Conservation (phyloP, 2,329 filamentous ascomycete genomes). For the Alternaria metachromatica region DNA sequence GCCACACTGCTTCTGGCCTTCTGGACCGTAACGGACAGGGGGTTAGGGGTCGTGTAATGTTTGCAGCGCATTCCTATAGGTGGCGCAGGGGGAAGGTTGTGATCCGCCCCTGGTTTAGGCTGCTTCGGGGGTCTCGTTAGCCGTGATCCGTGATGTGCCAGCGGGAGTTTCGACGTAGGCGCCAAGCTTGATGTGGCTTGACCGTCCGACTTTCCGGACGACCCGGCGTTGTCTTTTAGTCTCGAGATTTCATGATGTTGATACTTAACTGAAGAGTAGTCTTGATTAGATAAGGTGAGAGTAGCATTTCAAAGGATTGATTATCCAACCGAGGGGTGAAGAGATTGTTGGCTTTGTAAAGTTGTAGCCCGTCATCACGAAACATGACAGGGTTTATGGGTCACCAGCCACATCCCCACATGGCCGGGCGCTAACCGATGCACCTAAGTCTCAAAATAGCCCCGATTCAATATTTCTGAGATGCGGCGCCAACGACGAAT, state of each 20-base stretch:
- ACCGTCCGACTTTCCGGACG: neutral
- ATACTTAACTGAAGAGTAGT: too few species aligned
- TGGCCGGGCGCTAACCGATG: slow-evolving; percentile 1
- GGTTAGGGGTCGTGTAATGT: neutral
- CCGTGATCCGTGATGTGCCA: slow-evolving; percentile 1
- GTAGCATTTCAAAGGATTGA: too few species aligned
- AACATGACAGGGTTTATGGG: neutral
- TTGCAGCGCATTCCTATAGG: neutral
- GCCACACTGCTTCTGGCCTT: slow-evolving; percentile 22
- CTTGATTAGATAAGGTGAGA: too few species aligned
- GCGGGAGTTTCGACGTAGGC: neutral
- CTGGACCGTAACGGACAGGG: slow-evolving; percentile 7
- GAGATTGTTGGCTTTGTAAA: neutral
- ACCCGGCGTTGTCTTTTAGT: too few species aligned
- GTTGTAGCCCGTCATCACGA: neutral
- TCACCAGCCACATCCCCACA: slow-evolving; percentile 14
- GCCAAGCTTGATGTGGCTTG: neutral
- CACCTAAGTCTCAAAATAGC: slow-evolving; percentile 13
- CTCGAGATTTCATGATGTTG: too few species aligned
- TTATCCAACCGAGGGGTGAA: too few species aligned
- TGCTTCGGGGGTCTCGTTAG: slow-evolving; percentile 8
- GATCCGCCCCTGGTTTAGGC: slow-evolving; percentile 17
- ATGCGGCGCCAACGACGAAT: slow-evolving; percentile 8
- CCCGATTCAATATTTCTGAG: slow-evolving; percentile 2
- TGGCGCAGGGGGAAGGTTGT: neutral